phyloP scores from a whole-genome alignment of 352 stramenopile genomes.

The Phytophthora podocarpi region DNA sequence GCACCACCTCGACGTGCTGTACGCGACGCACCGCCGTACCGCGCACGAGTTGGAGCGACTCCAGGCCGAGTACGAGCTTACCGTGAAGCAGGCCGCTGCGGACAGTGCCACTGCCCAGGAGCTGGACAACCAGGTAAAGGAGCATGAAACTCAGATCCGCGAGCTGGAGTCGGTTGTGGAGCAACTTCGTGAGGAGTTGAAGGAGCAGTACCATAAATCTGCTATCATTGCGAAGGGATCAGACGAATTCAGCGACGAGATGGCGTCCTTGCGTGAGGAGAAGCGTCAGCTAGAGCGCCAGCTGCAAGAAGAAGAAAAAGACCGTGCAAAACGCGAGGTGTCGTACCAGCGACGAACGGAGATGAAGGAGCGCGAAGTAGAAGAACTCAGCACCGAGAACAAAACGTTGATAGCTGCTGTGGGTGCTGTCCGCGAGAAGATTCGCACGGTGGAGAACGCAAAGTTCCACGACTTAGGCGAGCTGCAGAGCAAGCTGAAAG shows the following conservation, averaged over 20 bases:
- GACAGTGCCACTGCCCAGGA: slow-evolving; percentile 40
- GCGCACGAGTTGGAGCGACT: slow-evolving; percentile 50
- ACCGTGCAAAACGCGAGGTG: slow-evolving; percentile 48
- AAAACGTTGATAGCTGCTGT: slow-evolving; percentile 42
- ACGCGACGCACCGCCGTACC: slow-evolving; percentile 39
- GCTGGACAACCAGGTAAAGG: slow-evolving; percentile 47
- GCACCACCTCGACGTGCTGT: slow-evolving; percentile 41
- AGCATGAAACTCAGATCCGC: slow-evolving; percentile 46
- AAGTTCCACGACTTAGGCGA: slow-evolving; percentile 51
- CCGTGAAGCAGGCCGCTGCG: slow-evolving; percentile 36
- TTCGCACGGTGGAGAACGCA: slow-evolving; percentile 42
- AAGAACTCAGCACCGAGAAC: slow-evolving; percentile 52
- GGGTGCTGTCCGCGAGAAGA: slow-evolving; percentile 46
- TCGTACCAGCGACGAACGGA: slow-evolving; percentile 46
- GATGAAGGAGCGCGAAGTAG: slow-evolving; percentile 48
- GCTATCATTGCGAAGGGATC: slow-evolving; percentile 46
- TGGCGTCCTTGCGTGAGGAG: slow-evolving; percentile 44
- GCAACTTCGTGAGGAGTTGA: slow-evolving; percentile 48
- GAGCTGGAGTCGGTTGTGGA: slow-evolving; percentile 52
- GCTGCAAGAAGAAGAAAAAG: slow-evolving; percentile 39
- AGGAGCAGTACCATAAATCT: slow-evolving; percentile 52
- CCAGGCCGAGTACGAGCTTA: slow-evolving; percentile 52
- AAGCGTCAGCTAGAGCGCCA: slow-evolving; percentile 46
- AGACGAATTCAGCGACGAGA: slow-evolving; percentile 54
- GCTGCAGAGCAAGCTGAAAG: slow-evolving; percentile 37